phyloP scores from a whole-genome alignment of 2,329 filamentous ascomycete species.

The Hirsutella thompsonii region DNA sequence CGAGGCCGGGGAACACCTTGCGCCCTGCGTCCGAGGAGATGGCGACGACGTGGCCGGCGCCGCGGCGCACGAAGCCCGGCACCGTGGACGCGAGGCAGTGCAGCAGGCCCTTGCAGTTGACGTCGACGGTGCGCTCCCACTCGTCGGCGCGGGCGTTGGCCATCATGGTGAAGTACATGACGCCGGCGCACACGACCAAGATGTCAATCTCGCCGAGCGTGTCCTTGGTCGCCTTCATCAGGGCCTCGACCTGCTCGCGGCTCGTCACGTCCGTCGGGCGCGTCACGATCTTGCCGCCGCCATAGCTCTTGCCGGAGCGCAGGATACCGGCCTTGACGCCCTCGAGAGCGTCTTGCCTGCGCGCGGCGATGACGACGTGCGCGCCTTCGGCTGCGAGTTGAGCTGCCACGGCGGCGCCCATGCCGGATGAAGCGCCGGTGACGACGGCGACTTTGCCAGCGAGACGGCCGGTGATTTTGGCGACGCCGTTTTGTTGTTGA shows the following conservation, averaged over 20 bases:
- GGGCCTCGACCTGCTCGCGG: conserved; percentile 49
- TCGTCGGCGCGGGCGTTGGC: conserved; percentile 59
- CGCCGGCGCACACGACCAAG: conserved; percentile 66
- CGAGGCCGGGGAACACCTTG: conserved; percentile 70
- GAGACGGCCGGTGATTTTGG: conserved; percentile 39
- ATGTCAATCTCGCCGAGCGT: conserved; percentile 64
- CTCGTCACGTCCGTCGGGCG: conserved; percentile 63
- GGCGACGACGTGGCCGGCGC: conserved; percentile 60
- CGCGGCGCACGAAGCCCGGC: conserved; percentile 57
- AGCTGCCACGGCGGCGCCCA: conserved; percentile 60
- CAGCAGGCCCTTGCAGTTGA: conserved; percentile 75
- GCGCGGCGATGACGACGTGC: conserved; percentile 58
- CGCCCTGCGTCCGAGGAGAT: conserved; percentile 74
- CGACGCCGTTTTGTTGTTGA: conserved; percentile 9
- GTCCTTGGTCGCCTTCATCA: conserved; percentile 44
- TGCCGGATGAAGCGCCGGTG: conserved; percentile 70
- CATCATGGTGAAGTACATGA: conserved; percentile 90
- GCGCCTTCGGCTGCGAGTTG: conserved; percentile 60
- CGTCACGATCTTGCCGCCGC: conserved; percentile 52
- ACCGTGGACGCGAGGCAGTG: conserved; percentile 59
- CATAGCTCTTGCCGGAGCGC: conserved; percentile 16
- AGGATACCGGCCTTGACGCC: conserved; percentile 46
- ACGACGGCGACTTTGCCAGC: conserved; percentile 60
- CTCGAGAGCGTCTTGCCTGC: conserved; percentile 57
- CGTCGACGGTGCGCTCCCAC: conserved; percentile 72